Conservation (phyloP, 257 asterid species). For the Salvia miltiorrhiza region DNA sequence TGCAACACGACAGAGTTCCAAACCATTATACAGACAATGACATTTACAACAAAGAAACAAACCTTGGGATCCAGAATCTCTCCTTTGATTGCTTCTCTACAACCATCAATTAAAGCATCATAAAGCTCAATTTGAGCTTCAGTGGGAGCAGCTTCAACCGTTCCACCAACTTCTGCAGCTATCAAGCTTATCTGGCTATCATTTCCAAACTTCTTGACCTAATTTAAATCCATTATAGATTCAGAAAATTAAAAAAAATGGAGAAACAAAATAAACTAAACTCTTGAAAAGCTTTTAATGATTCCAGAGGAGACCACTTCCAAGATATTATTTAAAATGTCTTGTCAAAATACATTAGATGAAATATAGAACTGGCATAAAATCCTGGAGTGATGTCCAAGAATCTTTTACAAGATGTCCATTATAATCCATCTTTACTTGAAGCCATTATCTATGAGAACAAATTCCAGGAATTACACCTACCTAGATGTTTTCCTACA, state of each 20-base stretch:
- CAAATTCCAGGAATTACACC: neutral
- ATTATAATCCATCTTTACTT: neutral
- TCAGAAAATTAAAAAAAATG: neutral
- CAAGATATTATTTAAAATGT: neutral
- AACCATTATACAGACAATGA: slow-evolving; percentile 6
- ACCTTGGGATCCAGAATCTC: slow-evolving; percentile 78
- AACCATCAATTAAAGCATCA: slow-evolving; percentile 90
- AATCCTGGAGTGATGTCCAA: neutral
- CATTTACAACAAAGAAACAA: slow-evolving; percentile 19
- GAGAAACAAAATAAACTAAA: neutral
- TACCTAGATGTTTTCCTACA: neutral
- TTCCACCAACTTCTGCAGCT: slow-evolving; percentile 93
- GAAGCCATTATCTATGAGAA: neutral
- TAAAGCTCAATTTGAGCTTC: slow-evolving; percentile 95
- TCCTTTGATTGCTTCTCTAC: slow-evolving; percentile 80
- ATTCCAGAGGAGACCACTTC: neutral
- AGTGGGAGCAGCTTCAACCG: slow-evolving; percentile 85
- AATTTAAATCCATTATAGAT: slow-evolving; percentile 20
- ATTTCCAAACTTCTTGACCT: slow-evolving; percentile 96
- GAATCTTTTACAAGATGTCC: neutral
- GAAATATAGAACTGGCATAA: neutral
- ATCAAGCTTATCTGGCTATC: slow-evolving; percentile 84
- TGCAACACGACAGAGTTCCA: slow-evolving; percentile 7
- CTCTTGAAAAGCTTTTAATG: neutral
- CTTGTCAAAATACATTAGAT: neutral